phyloP scores from a whole-genome alignment of 345 rosid genomes.

The Theobroma cacao region DNA sequence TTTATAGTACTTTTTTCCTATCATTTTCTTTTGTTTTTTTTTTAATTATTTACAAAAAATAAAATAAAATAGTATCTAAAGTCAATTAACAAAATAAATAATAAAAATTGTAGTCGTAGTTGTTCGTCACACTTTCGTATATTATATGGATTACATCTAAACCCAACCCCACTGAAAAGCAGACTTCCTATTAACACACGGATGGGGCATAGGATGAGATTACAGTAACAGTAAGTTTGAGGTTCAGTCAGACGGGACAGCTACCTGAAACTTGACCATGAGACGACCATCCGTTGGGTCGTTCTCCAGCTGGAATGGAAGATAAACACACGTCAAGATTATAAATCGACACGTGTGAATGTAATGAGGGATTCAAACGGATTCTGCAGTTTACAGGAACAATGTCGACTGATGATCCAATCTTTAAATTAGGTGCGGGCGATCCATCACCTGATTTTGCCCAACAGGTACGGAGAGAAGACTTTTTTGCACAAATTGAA shows the following conservation, averaged over 20 bases:
- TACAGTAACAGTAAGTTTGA: not conserved
- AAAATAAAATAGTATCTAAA: too few species aligned
- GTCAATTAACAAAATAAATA: too few species aligned
- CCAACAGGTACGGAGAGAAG: not conserved
- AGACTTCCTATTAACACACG: not conserved
- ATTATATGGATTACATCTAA: too few species aligned
- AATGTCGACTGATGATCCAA: not conserved
- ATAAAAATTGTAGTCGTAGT: too few species aligned
- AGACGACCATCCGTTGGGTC: not conserved
- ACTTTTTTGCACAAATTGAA: conserved; percentile 14
- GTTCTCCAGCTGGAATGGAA: not conserved
- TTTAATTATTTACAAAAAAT: too few species aligned
- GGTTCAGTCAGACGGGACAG: not conserved
- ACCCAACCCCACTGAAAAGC: not conserved
- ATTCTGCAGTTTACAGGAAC: too few species aligned
- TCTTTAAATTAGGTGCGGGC: conserved; percentile 8
- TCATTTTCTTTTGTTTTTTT: too few species aligned
- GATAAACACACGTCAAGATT: not conserved
- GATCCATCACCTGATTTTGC: conserved; percentile 4
- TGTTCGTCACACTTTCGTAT: too few species aligned
- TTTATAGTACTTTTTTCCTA: too few species aligned
- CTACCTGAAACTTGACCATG: not conserved
- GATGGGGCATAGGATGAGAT: not conserved
- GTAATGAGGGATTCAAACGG: not conserved
- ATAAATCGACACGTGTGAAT: not conserved